Conservation (phyloP, 2,329 filamentous ascomycete genomes). For the Claviceps spartinae region DNA sequence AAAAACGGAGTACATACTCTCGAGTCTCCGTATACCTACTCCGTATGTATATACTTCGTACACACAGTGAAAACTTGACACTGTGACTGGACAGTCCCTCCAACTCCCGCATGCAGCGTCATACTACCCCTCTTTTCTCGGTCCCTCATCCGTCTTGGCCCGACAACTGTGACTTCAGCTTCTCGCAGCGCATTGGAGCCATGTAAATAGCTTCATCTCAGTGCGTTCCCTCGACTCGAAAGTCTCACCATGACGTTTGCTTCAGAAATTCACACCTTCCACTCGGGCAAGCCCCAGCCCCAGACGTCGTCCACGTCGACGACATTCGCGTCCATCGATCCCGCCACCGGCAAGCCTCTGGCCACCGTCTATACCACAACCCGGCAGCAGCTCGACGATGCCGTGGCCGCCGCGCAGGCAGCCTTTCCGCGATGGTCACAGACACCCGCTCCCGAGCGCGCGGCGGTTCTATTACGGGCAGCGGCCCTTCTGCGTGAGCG, state of each 20-base stretch:
- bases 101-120: too few species aligned
- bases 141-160: too few species aligned
- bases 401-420: slow-evolving; percentile 53
- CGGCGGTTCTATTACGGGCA: slow-evolving; percentile 65
- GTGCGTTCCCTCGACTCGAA: slow-evolving; percentile 24
- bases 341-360: slow-evolving; percentile 53
- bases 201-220: background rate
- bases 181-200: too few species aligned
- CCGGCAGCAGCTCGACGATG: slow-evolving; percentile 52
- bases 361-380: slow-evolving; percentile 62
- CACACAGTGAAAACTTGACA: too few species aligned
- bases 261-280: slow-evolving; percentile 49
- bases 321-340: slow-evolving; percentile 61
- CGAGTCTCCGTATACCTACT: too few species aligned
- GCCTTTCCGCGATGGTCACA: slow-evolving; percentile 68
- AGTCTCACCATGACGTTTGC: slow-evolving; percentile 31
- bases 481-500: slow-evolving; percentile 58
- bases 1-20: too few species aligned
- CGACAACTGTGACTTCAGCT: too few species aligned
- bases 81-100: too few species aligned
- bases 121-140: too few species aligned
- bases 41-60: too few species aligned
- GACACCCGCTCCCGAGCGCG: slow-evolving; percentile 59
- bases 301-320: slow-evolving; percentile 39
- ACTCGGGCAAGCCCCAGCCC: slow-evolving; percentile 54